Base-by-base conservation (phyloP, 2,329 filamentous ascomycete species). In the Magnaporthiopsis rhizophila region DNA sequence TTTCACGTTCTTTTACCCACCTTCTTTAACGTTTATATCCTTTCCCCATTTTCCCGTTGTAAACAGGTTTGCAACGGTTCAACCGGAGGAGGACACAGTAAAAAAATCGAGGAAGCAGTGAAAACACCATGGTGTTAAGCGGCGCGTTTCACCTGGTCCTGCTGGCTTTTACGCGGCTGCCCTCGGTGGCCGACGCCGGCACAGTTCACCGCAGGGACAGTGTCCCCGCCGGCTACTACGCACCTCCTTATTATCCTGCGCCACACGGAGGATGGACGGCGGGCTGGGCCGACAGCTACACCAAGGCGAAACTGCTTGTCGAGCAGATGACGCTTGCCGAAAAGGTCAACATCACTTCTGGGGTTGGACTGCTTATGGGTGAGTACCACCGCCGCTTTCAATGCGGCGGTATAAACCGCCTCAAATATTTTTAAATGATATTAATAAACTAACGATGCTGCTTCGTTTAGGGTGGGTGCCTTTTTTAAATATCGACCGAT, bases 261-360 rank as follows among this genome's bases (percentile, higher is more conserved):
- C 89, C 89, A 0, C 83, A 86, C 62, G 89, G 89, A 62, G 90
- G 90, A 53, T 92, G 90, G 87, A 77, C 82, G 0, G 76, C 82
- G 7, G 83, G 84, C 65, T 94, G 90, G 90, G 78, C 78, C 30
- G 83, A 83, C 24, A 88, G 89, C 69, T 93, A 92, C 71, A 77
- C 77, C 63, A 91, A 89, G 70, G 90, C 90, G 1, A 81, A 86
- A 65, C 74, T 79, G 3, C 74, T 93, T 21, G 90, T 94, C 21
- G 83, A 85, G 63, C 83, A 86, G 61, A 91, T 94, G 89, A 93
- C 89, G 0, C 75, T 94, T 64, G 89, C 89, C 2, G 90, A 93
- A 73, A 94, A 93, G 76, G 87, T 89, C 3, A 93, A 92, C 71
- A 81, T 92, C 62, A 92, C 89, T 0, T 84, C 85, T 1, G 90